Evolutionary conservation across 1,139 yeast genomes (phyloP), one percentile per base, ranked within the genome.

Genomic region (Suhomyces chickasaworum): DNA sequence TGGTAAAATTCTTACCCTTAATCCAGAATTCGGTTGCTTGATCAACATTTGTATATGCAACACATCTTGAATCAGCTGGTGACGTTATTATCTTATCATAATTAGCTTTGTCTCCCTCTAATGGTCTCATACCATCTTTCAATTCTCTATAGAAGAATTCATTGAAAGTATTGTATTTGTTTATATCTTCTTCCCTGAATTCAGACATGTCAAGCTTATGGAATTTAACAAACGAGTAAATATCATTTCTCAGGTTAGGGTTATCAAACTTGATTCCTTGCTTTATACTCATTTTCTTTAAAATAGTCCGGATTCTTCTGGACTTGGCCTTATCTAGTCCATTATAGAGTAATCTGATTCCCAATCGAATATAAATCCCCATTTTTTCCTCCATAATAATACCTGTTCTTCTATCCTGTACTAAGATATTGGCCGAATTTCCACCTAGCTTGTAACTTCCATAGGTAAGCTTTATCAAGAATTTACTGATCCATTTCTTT

Each of bases 351-450:
- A 91, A 67, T 37, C 97, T 69, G 44, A 93, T 91, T 0, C 98
- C 99, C 30, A 93, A 64, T 46, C 97, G 74, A 7, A 93, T 95
- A 58, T 89, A 89, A 2, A 88, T 82, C 45, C 93, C 86, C 88
- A 93, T 93, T 57, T 90, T 89, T 59, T 93, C 99, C 61, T 93
- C 98, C 61, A 87, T 69, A 15, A 93, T 81, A 42, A 87, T 79
- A 0, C 99, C 99, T 0, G 97, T 86, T 34, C 78, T 74, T 53
- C 99, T 74, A 64, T 93, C 97, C 63, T 93, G 98, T 2, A 93
- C 98, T 44, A 93, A 71, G 35, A 93, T 93, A 60, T 91, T 91
- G 12, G 98, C 99, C 39, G 95, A 89, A 60, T 91, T 89, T 32
- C 90, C 86, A 1, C 99, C 99, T 25, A 91, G 68, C 41, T 84